Base-by-base conservation (phyloP, 345 rosid species). In the Passiflora organensis region DNA sequence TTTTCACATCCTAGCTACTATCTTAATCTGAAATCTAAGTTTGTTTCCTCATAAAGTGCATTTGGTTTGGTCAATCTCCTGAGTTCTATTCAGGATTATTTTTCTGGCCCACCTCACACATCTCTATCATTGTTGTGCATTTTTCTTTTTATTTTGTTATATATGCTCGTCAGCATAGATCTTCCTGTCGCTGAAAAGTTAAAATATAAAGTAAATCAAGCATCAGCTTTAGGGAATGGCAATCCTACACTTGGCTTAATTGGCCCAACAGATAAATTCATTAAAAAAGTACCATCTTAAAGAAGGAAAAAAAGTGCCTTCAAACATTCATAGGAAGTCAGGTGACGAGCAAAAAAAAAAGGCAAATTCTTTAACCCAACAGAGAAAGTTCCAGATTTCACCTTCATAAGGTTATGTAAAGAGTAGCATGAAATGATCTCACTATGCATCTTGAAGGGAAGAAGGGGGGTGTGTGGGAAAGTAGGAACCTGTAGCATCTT, bases 401-500 rank as follows among this genome's bases (percentile, higher is more conserved):
- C n/a, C n/a, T n/a, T n/a, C n/a, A n/a, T n/a, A n/a, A n/a, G n/a
- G n/a, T n/a, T n/a, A n/a, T n/a, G n/a, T n/a, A n/a, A n/a, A n/a
- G n/a, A n/a, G n/a, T n/a, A n/a, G n/a, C n/a, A n/a, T n/a, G n/a
- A n/a, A n/a, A n/a, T n/a, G n/a, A n/a, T n/a, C n/a, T n/a, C n/a
- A n/a, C n/a, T n/a, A n/a, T n/a, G n/a, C n/a, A n/a, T n/a, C n/a
- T n/a, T n/a, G n/a, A n/a, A n/a, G n/a, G 34, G 34, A 28, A 8
- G 34, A 28, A 28, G 34, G 34, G 34, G 34, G 34, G 34, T 8
- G 8, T 28, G 34, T 28, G 50, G 20, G 19, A 41, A 28, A 25
- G 44, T 6, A 22, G 37, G 43, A 28, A 56, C 97, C 97, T 91
- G 96, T 55, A 91, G 48, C 89, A 87, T 77, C 72, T 87, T 91